Evolutionary conservation across 192 early-diverging fungal species (phyloP).

Genomic region (Phycomyces nitens): DNA sequence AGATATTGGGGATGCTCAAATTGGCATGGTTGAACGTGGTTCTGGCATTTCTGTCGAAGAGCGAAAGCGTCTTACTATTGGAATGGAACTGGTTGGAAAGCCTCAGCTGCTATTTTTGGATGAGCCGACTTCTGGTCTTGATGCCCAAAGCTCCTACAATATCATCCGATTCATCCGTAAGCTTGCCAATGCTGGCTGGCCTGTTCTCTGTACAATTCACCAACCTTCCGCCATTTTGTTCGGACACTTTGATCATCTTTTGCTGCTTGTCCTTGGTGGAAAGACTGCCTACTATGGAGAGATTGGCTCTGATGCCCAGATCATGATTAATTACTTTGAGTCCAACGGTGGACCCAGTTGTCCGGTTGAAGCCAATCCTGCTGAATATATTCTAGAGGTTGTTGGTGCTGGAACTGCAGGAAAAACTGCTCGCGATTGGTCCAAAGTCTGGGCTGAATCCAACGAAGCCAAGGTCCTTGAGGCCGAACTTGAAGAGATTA

Average conservation of each 20-base stretch:
- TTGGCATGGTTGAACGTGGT: constrained; percentile 47
- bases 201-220: constrained; percentile 82
- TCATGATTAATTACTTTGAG: constrained; percentile 73
- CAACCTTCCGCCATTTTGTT: constrained; percentile 82
- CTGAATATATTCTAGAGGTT: constrained; percentile 83
- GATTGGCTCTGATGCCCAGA: constrained; percentile 60
- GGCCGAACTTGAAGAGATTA: constrained; percentile 53
- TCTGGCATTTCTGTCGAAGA: constrained; percentile 82
- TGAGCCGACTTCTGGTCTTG: constrained; percentile 73
- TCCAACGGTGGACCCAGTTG: constrained; percentile 65
- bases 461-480: constrained; percentile 40
- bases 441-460: constrained; percentile 66
- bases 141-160: constrained; percentile 79
- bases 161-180: constrained; percentile 69
- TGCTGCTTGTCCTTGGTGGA: constrained; percentile 78
- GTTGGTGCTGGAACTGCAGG: constrained; percentile 67
- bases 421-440: constrained; percentile 58
- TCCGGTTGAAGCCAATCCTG: constrained; percentile 66
- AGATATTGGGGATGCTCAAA: constrained; percentile 54
- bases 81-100: constrained; percentile 76
- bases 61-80: constrained; percentile 79
- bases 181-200: constrained; percentile 62
- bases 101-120: constrained; percentile 77
- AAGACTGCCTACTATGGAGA: constrained; percentile 80
- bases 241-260: constrained; percentile 78